Conservation (phyloP, 495 filamentous ascomycete genomes). For the Penicillium cataractarum region DNA sequence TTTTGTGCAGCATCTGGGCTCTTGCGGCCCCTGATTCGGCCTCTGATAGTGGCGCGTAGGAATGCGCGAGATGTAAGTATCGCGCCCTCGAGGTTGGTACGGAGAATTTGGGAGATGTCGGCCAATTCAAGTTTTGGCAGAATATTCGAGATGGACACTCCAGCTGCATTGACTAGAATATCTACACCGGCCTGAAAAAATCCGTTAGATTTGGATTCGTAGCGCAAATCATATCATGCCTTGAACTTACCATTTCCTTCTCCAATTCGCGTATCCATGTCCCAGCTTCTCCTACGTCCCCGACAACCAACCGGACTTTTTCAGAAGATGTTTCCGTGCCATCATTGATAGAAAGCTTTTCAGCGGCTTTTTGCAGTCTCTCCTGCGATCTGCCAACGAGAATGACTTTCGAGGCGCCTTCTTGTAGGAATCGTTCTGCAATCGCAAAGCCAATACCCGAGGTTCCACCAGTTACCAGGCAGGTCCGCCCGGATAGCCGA, state of each 20-base stretch:
- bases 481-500: slow-evolving; percentile 47
- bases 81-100: slow-evolving; percentile 74
- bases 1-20: slow-evolving; percentile 6
- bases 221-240: neutral
- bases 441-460: slow-evolving; percentile 71
- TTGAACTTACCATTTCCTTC: slow-evolving; percentile 42
- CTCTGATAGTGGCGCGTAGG: slow-evolving; percentile 47
- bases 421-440: slow-evolving; percentile 64
- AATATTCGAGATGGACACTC: slow-evolving; percentile 62
- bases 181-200: slow-evolving; percentile 50
- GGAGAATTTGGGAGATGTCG: slow-evolving; percentile 54
- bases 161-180: slow-evolving; percentile 77
- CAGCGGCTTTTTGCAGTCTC: slow-evolving; percentile 44
- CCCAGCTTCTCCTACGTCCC: slow-evolving; percentile 48
- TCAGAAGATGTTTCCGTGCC: slow-evolving; percentile 17
- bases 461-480: slow-evolving; percentile 65
- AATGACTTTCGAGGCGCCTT: slow-evolving; percentile 59
- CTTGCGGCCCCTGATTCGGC: slow-evolving; percentile 34
- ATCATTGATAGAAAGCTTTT: slow-evolving; percentile 11
- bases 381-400: slow-evolving; percentile 54
- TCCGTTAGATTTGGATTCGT: neutral
- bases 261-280: slow-evolving; percentile 52
- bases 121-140: slow-evolving; percentile 49
- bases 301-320: slow-evolving; percentile 41
- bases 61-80: slow-evolving; percentile 64